phyloP scores from a whole-genome alignment of 2,329 filamentous ascomycete species.

The Microcyclosporella mali region DNA sequence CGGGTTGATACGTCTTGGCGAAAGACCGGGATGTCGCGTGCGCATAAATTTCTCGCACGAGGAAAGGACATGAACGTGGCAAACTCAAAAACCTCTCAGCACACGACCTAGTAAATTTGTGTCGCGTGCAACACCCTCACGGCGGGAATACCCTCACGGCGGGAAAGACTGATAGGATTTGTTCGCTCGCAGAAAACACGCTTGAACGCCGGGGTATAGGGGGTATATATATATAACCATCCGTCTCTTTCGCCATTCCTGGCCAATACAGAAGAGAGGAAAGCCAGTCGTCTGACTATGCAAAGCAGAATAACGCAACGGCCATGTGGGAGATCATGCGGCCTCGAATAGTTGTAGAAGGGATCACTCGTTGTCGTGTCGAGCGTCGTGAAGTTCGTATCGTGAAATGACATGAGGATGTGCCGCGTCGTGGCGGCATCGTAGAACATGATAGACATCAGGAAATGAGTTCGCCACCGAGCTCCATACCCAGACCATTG shows the following conservation, averaged over 20 bases:
- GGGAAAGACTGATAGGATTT: too few species aligned
- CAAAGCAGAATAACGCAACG: not conserved
- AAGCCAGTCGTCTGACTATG: not conserved
- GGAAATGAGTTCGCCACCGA: constrained; percentile 55
- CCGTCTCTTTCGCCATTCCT: not conserved
- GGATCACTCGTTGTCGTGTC: not conserved
- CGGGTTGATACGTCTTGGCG: too few species aligned
- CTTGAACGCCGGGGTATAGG: not conserved
- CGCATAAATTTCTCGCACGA: too few species aligned
- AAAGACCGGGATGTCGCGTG: too few species aligned
- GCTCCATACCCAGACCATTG: constrained; percentile 56
- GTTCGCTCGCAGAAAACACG: too few species aligned
- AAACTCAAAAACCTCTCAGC: too few species aligned
- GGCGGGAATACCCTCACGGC: too few species aligned
- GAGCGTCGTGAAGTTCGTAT: constrained; percentile 9
- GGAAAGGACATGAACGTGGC: too few species aligned
- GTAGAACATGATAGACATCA: constrained; percentile 7
- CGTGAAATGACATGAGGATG: constrained; percentile 2
- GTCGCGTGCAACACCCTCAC: too few species aligned
- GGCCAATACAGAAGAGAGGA: not conserved
- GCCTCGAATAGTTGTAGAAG: not conserved
- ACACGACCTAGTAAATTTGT: too few species aligned
- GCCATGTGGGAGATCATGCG: not conserved
- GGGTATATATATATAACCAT: not conserved
- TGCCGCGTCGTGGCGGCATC: not conserved